Evolutionary conservation across 2,329 filamentous ascomycete species (phyloP).

Genomic region (Septoria linicola): DNA sequence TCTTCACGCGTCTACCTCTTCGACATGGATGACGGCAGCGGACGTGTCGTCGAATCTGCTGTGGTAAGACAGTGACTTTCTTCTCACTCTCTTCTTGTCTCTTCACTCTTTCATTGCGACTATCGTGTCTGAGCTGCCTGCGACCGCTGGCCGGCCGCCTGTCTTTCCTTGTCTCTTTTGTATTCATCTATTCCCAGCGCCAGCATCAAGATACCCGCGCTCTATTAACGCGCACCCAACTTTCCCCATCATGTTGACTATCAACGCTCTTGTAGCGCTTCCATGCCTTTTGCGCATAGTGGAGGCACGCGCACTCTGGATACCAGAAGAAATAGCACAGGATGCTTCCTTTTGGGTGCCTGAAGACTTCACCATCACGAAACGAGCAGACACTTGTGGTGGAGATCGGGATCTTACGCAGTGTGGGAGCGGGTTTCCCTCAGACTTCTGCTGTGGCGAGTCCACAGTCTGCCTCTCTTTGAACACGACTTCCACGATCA

Average conservation of each 20-base stretch:
- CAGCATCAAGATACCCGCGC: slow-evolving; percentile 21
- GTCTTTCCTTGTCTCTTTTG: slow-evolving; percentile 18
- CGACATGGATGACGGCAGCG: slow-evolving; percentile 15
- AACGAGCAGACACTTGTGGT: slow-evolving; percentile 47
- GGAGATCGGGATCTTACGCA: slow-evolving; percentile 48
- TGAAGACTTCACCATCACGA: slow-evolving; percentile 26
- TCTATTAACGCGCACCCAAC: slow-evolving; percentile 15
- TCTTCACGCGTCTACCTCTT: slow-evolving; percentile 16
- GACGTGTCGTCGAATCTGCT: slow-evolving; percentile 3
- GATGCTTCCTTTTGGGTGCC: slow-evolving; percentile 20
- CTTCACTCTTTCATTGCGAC: slow-evolving; percentile 15
- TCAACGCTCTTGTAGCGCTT: slow-evolving; percentile 34
- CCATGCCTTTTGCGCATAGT: slow-evolving; percentile 23
- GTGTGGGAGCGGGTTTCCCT: slow-evolving; percentile 59
- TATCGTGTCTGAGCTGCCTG: slow-evolving; percentile 15
- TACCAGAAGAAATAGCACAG: slow-evolving; percentile 25
- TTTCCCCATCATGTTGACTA: slow-evolving; percentile 18
- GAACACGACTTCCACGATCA: slow-evolving; percentile 61
- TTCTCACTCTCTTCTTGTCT: slow-evolving; percentile 13
- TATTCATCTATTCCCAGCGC: slow-evolving; percentile 7
- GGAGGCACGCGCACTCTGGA: slow-evolving; percentile 28
- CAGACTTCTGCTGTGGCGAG: slow-evolving; percentile 65
- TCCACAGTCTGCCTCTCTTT: slow-evolving; percentile 59
- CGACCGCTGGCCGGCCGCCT: slow-evolving; percentile 19
- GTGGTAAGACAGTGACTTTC: slow-evolving; percentile 17